Percentiles rank a stretch among this genome's conserved stretches.
These are phyloP conservation scores for Handroanthus guayacan DNA, from an alignment of 257 asterid species.

Conservation along the genomic window DNA sequence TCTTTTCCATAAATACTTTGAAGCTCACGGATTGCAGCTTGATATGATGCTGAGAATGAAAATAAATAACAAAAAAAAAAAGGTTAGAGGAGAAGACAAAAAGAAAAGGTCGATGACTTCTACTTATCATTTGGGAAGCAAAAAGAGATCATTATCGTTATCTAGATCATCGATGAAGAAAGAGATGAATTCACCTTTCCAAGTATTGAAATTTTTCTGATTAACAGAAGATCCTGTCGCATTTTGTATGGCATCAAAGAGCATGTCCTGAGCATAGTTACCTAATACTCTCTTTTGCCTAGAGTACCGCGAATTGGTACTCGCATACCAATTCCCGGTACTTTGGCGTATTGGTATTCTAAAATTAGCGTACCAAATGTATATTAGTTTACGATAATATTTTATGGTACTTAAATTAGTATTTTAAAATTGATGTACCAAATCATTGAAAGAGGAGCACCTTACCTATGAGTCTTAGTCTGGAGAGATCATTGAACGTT, in stretches of 20 bases:
- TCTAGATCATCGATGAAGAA: not conserved
- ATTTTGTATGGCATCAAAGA: slow-evolving; percentile 63
- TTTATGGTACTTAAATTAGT: no score
- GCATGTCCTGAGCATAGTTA: no score
- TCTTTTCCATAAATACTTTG: slow-evolving; percentile 62
- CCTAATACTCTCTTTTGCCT: no score
- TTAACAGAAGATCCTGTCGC: slow-evolving; percentile 67
- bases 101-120: not conserved
- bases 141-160: slow-evolving; percentile 7
- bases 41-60: slow-evolving; percentile 60
- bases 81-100: not conserved
- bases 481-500: no score
- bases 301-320: no score
- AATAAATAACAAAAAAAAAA: slow-evolving; percentile 6
- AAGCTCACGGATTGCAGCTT: slow-evolving; percentile 69
- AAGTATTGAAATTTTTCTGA: slow-evolving; percentile 58
- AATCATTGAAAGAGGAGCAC: no score
- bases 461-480: no score
- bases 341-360: no score
- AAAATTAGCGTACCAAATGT: no score
- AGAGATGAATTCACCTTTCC: slow-evolving; percentile 67
- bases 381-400: no score
- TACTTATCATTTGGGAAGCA: not conserved
- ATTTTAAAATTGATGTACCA: no score
- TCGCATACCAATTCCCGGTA: no score